Evolutionary conservation across 2,329 filamentous ascomycete genomes (phyloP).

Genomic region (Aspergillus ochraceoroseus): DNA sequence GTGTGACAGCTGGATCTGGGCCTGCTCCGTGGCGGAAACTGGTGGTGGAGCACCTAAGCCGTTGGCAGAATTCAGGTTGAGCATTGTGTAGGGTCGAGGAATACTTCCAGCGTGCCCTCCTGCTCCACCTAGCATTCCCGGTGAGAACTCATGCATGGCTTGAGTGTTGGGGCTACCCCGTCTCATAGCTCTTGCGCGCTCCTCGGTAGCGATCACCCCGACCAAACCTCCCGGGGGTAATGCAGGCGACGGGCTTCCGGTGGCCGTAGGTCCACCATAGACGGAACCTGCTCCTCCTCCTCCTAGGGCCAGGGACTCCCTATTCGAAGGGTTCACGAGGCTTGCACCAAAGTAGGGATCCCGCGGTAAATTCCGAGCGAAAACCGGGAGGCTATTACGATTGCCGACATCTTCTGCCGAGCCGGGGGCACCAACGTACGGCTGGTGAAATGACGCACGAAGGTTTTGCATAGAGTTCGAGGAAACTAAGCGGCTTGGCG

Average conservation of each 20-base stretch:
- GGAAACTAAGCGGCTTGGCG: conserved; percentile 62
- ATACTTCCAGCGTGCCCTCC: conserved; percentile 28
- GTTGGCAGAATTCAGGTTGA: conserved; percentile 26
- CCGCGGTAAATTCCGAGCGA: conserved; percentile 73
- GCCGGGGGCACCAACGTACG: conserved; percentile 50
- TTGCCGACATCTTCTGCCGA: conserved; percentile 48
- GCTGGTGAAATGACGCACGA: conserved; percentile 50
- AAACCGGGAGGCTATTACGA: conserved; percentile 63
- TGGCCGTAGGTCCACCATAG: conserved; percentile 35
- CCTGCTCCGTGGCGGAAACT: conserved; percentile 61
- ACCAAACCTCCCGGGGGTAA: conserved; percentile 72
- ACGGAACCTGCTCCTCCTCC: conserved; percentile 54
- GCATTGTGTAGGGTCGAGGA: conserved; percentile 39
- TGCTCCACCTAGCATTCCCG: conserved; percentile 30
- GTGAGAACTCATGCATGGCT: conserved; percentile 38
- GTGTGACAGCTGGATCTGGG: conserved; percentile 73
- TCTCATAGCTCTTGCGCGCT: conserved; percentile 70
- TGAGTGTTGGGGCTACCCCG: conserved; percentile 71
- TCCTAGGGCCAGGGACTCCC: conserved; percentile 69
- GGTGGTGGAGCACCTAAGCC: conserved; percentile 24
- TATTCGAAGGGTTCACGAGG: conserved; percentile 64
- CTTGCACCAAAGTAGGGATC: conserved; percentile 81
- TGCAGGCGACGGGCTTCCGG: conserved; percentile 31
- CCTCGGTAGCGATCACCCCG: conserved; percentile 81
- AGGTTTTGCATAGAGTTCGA: conserved; percentile 69